Percentiles rank a stretch among this genome's conserved stretches.
phyloP scores from a whole-genome alignment of 169 alveolate genomes.

The Theileria annulata region DNA sequence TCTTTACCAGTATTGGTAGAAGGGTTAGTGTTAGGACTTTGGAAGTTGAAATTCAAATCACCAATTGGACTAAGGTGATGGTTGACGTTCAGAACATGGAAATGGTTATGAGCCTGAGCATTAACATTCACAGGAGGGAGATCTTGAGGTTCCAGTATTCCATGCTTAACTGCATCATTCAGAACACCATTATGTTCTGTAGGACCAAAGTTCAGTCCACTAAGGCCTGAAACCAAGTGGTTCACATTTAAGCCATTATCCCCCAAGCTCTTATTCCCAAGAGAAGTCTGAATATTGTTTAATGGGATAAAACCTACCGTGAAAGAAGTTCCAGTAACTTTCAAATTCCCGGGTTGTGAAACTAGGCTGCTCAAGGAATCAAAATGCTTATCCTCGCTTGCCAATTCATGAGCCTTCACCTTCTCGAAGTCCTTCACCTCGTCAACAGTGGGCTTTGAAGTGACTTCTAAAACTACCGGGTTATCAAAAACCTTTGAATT shows the following conservation, averaged over 20 bases:
- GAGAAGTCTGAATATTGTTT: too few relatives aligned
- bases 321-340: too few relatives aligned
- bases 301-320: too few relatives aligned
- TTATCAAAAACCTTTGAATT: constrained; percentile 20
- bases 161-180: too few relatives aligned
- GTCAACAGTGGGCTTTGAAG: constrained; percentile 32
- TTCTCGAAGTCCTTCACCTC: constrained; percentile 17
- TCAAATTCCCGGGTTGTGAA: background rate
- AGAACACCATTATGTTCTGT: too few relatives aligned
- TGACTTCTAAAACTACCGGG: constrained; percentile 32
- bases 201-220: too few relatives aligned
- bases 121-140: constrained; percentile 12
- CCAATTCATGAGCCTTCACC: background rate
- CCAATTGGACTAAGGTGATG: background rate
- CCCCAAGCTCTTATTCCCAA: too few relatives aligned
- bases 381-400: constrained; percentile 2
- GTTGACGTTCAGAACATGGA: constrained; percentile 12
- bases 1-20: background rate
- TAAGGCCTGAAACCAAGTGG: too few relatives aligned
- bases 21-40: too few relatives aligned
- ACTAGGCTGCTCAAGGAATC: background rate
- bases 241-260: too few relatives aligned
- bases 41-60: too few relatives aligned
- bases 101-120: background rate
- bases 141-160: background rate